phyloP scores from a whole-genome alignment of 225 moss, liverwort and hornwort species.

The Climacium dendroides region DNA sequence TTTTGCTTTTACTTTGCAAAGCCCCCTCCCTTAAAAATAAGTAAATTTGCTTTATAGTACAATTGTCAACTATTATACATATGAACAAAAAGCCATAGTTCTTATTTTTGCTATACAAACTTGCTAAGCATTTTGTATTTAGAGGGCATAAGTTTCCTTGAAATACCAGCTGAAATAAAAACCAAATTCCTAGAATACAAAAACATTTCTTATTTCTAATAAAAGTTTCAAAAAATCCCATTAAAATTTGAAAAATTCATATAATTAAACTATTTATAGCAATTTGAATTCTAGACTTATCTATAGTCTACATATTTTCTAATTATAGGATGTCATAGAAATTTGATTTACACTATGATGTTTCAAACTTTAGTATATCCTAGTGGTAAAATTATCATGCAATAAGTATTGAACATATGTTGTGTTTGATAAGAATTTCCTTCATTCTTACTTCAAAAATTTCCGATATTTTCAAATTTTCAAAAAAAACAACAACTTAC shows the following conservation, averaged over 20 bases:
- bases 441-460: background rate
- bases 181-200: too few species aligned
- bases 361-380: background rate
- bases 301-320: background rate
- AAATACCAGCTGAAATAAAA: too few species aligned
- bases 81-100: too few species aligned
- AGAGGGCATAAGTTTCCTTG: too few species aligned
- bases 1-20: too few species aligned
- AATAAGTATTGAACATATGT: background rate
- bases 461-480: background rate
- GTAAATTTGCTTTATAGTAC: too few species aligned
- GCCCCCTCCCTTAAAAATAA: accelerated
- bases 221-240: too few species aligned
- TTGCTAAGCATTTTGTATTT: too few species aligned
- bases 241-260: too few species aligned
- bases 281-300: background rate
- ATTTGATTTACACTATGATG: background rate
- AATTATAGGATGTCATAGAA: background rate
- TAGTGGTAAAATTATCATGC: background rate
- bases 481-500: background rate
- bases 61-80: too few species aligned
- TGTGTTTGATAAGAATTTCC: background rate
- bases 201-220: too few species aligned
- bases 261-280: background rate
- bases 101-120: too few species aligned